Base-by-base conservation (phyloP, 164 flowering plant species). In the Warburgia ugandensis region DNA sequence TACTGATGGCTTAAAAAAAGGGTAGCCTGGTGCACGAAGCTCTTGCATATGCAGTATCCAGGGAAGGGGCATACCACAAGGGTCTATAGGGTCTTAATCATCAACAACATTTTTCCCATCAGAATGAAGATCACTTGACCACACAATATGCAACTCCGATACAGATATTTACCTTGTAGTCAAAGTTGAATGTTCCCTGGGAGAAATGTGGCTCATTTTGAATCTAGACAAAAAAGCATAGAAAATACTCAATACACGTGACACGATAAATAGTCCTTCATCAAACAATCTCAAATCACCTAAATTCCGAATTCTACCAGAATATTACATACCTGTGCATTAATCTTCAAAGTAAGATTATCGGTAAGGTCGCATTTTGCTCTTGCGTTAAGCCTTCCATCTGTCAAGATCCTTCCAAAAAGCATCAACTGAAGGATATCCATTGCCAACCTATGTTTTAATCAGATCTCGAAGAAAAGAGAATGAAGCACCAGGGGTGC, bases 121-220 rank as follows among this genome's bases (percentile, higher is more conserved):
- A n/a, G n/a, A n/a, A n/a, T n/a, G n/a, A n/a, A n/a, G n/a, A n/a
- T n/a, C n/a, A n/a, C n/a, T n/a, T n/a, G n/a, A n/a, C n/a, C n/a
- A n/a, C n/a, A n/a, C n/a, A n/a, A n/a, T n/a, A n/a, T n/a, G n/a
- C n/a, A n/a, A n/a, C n/a, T n/a, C n/a, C n/a, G 51, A 39, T 22
- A 59, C 39, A 47, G 11, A 35, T 3, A 5, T 19, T 52, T 3
- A 88, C 98, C 96, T 87, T 88, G 69, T 83, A 92, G 60, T 92
- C 98, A 63, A 92, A 80, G 64, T 75, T 81, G 48, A 65, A 62
- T 77, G 86, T 85, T 32, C 80, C 95, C 58, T 92, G 95, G 13
- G 98, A 88, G 82, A 78, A 76, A 63, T 87, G 96, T 25, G 98
- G 91, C 62, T 88, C 96, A 54, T 58, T 68, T 23, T 90, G 73